Evolutionary conservation across 148 eudicot species (phyloP).

Genomic region (Chenopodium suecicum): DNA sequence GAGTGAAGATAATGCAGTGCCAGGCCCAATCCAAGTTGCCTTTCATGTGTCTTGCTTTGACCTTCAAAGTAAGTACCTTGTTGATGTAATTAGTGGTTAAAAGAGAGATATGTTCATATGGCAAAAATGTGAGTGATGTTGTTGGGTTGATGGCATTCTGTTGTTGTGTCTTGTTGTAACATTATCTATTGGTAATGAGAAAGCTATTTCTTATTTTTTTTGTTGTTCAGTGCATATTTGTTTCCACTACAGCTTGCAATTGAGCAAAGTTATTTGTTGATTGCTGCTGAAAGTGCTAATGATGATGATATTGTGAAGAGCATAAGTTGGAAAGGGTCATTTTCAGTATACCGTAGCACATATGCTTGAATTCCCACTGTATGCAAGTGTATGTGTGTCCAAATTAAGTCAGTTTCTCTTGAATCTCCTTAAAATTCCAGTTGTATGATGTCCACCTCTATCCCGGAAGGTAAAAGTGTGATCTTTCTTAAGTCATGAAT

Average conservation of each 20-base stretch:
- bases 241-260: not conserved
- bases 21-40: constrained; percentile 9
- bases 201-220: not conserved
- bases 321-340: not conserved
- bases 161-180: constrained; percentile 21
- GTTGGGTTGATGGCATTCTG: not conserved
- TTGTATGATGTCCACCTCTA: not conserved
- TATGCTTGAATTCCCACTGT: not conserved
- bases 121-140: constrained; percentile 2
- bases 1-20: constrained; percentile 34
- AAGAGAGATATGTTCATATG: constrained; percentile 18
- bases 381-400: too few species aligned
- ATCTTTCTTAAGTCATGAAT: not conserved
- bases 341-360: not conserved
- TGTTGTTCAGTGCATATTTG: not conserved
- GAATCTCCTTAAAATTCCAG: not conserved
- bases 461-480: not conserved
- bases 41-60: constrained; percentile 4
- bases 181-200: constrained; percentile 10
- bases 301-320: not conserved
- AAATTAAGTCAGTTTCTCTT: not conserved
- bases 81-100: constrained; percentile 8
- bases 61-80: constrained; percentile 24
- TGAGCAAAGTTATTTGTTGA: not conserved
- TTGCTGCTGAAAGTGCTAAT: not conserved